Base-by-base conservation (phyloP, 2,329 filamentous ascomycete genomes). In the Microthyrium microscopicum region DNA sequence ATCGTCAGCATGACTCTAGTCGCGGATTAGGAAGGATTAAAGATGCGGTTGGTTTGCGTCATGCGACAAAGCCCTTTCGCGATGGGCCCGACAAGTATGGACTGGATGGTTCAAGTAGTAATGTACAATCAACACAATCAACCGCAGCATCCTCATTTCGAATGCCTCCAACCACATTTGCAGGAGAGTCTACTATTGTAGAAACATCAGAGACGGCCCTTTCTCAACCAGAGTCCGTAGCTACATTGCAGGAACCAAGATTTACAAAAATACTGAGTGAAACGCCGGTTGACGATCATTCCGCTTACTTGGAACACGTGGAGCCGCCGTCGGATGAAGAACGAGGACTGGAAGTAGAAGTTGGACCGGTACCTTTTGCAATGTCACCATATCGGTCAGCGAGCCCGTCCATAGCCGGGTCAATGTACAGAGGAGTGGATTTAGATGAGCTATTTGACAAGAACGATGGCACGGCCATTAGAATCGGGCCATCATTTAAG, bases 11-110 rank as follows among this genome's bases (percentile, higher is more conserved):
- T 18, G 35, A 40, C 15, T 30, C 31, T 13, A 39, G 21, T 18
- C 36, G 36, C 20, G 83, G 84, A 1, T 66, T 93, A 36, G 80
- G 79, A 2, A 74, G 81, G 22, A 84, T 94, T 51, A 85, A 85
- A 48, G 83, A 87, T 48, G 82, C 75, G 3, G 78, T 93, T 22
- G 80, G 81, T 21, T 47, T 60, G 22, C 53, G 57, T n/a, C 22
- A 25, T 13, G 9, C 22, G 22, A 25, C 9, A 9, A 9, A 13
- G 9, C 13, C 22, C 22, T 13, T 9, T 13, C 9, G 13, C 9
- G 22, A 25, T 13, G n/a, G n/a, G n/a, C n/a, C n/a, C n/a, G n/a
- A n/a, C n/a, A n/a, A n/a, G n/a, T n/a, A n/a, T n/a, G n/a, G n/a
- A n/a, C n/a, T n/a, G n/a, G n/a, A n/a, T n/a, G n/a, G n/a, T n/a